A percentile compares a stretch with the other conserved stretches of the same genome.
Conservation (phyloP, 176 grass and related monocot genomes). For the Avena sativa region DNA sequence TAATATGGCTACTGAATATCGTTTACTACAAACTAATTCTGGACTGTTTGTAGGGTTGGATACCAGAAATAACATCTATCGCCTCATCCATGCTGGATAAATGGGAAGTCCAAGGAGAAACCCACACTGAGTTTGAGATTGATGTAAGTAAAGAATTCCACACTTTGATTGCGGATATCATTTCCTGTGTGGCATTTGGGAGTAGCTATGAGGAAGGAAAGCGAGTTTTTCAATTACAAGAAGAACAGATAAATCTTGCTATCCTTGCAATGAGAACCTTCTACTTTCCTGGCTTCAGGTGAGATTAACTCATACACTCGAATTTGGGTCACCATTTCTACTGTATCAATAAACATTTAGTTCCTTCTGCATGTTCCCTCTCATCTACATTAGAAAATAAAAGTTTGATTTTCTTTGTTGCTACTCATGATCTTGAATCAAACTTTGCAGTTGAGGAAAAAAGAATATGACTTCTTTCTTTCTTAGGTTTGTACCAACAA, state of each 20-base stretch:
- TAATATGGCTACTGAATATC: neutral
- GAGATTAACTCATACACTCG: too few relatives aligned
- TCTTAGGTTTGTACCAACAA: slow-evolving; percentile 38
- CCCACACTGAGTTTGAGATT: slow-evolving; percentile 60
- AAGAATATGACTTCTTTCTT: slow-evolving; percentile 11
- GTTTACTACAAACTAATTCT: neutral
- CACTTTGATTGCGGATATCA: too few relatives aligned
- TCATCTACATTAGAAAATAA: neutral
- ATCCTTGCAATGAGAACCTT: too few relatives aligned
- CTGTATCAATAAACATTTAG: neutral
- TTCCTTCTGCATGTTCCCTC: neutral
- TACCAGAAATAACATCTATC: slow-evolving; percentile 61
- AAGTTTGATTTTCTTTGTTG: neutral
- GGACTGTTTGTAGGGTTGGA: slow-evolving; percentile 58
- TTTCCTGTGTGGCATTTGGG: too few relatives aligned
- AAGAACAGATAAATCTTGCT: too few relatives aligned
- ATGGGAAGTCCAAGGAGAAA: slow-evolving; percentile 59
- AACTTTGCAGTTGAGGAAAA: neutral
- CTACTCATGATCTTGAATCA: neutral
- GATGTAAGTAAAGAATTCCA: slow-evolving; percentile 51
- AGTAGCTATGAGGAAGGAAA: too few relatives aligned
- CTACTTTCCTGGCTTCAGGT: too few relatives aligned
- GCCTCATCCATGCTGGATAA: slow-evolving; percentile 64
- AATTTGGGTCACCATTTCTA: too few relatives aligned
- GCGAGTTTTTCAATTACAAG: too few relatives aligned